phyloP scores from a whole-genome alignment of 768 basidiomycete genomes.

The Leccinum variicolor region DNA sequence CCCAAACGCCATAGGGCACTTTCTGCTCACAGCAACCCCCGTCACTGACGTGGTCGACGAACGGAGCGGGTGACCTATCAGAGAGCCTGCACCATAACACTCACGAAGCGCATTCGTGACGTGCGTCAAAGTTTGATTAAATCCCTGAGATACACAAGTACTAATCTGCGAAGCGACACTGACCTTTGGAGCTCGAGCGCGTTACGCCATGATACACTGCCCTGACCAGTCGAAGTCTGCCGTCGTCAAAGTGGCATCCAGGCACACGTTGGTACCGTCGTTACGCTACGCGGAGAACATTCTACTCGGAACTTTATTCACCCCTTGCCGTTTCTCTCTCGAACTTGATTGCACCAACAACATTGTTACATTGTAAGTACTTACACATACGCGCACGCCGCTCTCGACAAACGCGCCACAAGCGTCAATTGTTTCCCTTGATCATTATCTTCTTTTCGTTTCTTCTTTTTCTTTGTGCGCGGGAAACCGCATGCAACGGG shows the following conservation, averaged over 20 bases:
- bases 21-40: not conserved
- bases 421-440: not conserved
- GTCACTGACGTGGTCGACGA: not conserved
- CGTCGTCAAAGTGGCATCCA: conserved; percentile 5
- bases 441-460: not conserved
- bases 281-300: conserved; percentile 14
- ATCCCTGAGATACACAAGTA: not conserved
- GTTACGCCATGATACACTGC: not conserved
- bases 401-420: not conserved
- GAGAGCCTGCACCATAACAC: not conserved
- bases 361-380: no score
- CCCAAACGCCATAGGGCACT: not conserved
- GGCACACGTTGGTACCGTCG: conserved; percentile 3
- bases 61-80: not conserved
- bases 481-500: not conserved
- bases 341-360: not conserved
- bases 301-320: conserved; percentile 6
- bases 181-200: not conserved
- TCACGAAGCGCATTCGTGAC: not conserved
- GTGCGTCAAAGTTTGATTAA: not conserved
- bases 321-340: conserved; percentile 4
- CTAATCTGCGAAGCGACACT: not conserved
- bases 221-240: not conserved
- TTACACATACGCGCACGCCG: not conserved
- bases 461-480: not conserved